These are phyloP conservation scores for Amanita subjunquillea DNA, from an alignment of 768 basidiomycete species.

Conservation along the genomic window DNA sequence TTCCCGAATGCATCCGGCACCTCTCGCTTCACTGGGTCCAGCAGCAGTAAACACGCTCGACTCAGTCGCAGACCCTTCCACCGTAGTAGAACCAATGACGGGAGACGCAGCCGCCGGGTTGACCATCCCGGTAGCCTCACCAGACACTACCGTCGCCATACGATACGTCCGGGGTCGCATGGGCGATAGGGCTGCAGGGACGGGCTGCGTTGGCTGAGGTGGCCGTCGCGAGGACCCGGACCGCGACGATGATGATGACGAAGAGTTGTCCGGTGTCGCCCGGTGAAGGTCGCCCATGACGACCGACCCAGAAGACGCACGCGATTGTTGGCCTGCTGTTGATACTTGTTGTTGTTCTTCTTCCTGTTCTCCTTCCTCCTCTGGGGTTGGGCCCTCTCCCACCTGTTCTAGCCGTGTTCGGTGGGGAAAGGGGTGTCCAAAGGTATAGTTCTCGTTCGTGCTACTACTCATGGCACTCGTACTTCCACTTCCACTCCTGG, in stretches of 20 bases:
- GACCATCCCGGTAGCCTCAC: conserved; percentile 29
- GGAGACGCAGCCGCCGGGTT: conserved; percentile 65
- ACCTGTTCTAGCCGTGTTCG: conserved; percentile 10
- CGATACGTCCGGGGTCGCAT: conserved; percentile 8
- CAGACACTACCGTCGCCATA: conserved; percentile 9
- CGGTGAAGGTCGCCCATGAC: not conserved
- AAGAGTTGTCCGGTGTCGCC: conserved; percentile 2
- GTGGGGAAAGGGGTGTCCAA: conserved; percentile 43
- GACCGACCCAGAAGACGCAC: conserved; percentile 7
- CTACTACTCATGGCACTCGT: conserved; percentile 36
- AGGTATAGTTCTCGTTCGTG: conserved; percentile 58
- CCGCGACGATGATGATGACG: not conserved
- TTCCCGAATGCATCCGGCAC: not conserved
- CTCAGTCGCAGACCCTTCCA: conserved; percentile 45
- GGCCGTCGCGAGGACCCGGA: not conserved
- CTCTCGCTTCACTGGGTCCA: not conserved
- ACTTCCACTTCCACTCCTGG: conserved; percentile 40
- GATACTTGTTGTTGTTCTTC: conserved; percentile 1
- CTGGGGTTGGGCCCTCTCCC: conserved; percentile 11
- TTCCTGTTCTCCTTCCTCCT: conserved; percentile 8
- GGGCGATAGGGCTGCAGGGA: conserved; percentile 12
- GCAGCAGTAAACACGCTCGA: conserved; percentile 22
- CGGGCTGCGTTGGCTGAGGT: conserved; percentile 6
- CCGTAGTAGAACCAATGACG: conserved; percentile 53
- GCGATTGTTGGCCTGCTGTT: conserved; percentile 6